phyloP scores from a whole-genome alignment of 495 filamentous ascomycete genomes.

The Astrothelium macrocarpum region DNA sequence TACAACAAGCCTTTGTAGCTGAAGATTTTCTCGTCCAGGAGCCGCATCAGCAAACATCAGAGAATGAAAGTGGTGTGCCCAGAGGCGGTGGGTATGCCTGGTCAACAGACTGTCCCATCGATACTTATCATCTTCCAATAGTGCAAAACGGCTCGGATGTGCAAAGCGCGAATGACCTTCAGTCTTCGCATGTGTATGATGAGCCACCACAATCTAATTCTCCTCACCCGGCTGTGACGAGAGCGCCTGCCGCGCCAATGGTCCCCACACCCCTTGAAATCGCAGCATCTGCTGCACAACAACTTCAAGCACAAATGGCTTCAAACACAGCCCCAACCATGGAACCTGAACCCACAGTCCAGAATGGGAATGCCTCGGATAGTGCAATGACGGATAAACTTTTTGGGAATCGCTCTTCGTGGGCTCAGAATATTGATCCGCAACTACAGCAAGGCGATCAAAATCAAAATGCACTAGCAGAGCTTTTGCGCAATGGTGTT shows the following conservation, averaged over 20 bases:
- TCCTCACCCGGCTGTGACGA: slow-evolving; percentile 13
- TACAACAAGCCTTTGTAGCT: slow-evolving; percentile 5
- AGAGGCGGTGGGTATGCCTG: slow-evolving; percentile 3
- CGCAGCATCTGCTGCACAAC: slow-evolving; percentile 39
- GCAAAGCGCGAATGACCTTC: background rate
- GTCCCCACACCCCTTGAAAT: slow-evolving; percentile 21
- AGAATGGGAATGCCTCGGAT: slow-evolving; percentile 8
- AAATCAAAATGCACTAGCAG: background rate
- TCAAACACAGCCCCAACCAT: slow-evolving; percentile 28
- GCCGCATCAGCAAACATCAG: slow-evolving; percentile 4
- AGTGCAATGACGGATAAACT: slow-evolving; percentile 24
- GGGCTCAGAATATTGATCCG: slow-evolving; percentile 18
- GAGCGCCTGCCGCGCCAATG: slow-evolving; percentile 12
- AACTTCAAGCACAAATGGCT: slow-evolving; percentile 35
- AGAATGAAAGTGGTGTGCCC: slow-evolving; percentile 1
- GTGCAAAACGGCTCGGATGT: background rate
- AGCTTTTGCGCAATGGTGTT: background rate
- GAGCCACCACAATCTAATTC: slow-evolving; percentile 13
- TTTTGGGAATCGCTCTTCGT: slow-evolving; percentile 16
- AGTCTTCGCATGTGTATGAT: background rate
- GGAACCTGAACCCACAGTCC: slow-evolving; percentile 24
- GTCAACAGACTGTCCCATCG: background rate
- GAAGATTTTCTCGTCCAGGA: slow-evolving; percentile 25
- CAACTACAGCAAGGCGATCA: slow-evolving; percentile 29
- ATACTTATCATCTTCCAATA: background rate